Evolutionary conservation across 2,329 filamentous ascomycete genomes (phyloP), one percentile per base, ranked within the genome.

Genomic region (Ophiocordyceps polyrhachis-furcata): DNA sequence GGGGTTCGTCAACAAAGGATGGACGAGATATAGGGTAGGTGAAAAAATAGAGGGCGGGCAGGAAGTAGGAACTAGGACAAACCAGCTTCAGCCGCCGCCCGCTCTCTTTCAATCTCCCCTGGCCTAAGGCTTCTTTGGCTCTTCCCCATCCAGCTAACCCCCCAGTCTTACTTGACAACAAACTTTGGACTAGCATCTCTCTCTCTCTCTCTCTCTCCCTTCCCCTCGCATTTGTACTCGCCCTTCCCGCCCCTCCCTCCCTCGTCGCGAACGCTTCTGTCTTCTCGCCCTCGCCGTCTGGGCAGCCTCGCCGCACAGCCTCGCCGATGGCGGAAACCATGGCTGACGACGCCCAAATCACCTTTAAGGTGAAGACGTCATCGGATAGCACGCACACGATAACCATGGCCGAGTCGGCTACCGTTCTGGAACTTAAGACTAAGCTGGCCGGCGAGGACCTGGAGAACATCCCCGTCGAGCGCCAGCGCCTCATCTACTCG

Each of bases 291-390:
- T 17, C 17, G 17, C 35, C 35, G n/a, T 19, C 35, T 28, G 25
- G 25, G 7, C 25, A 28, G 25, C 25, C 25, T 28, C n/a, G 9
- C 35, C 35, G n/a, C 35, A 11, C 17, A 17, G 35, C n/a, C n/a
- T 38, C 35, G 17, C 2, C 35, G n/a, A 38, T 38, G 35, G 35
- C n/a, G 35, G 35, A 38, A 38, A 31, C 25, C 52, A 84, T 83
- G 79, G 73, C 81, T 58, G 81, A 84, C 62, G 84, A 88, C 57
- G 67, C 79, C 56, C 79, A 88, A 56, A 68, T 98, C 66, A 93
- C 84, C 62, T 96, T 98, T 76, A 91, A 87, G 67, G 81, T 98
- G 65, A 98, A 96, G 70, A 84, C 85, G n/a, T 88, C 86, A n/a
- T 82, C 80, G 55, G 88, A 95, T 59, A 79, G 76, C 60, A 86